A percentile compares a stretch with the other conserved stretches of the same genome.
These are phyloP conservation scores for Salvia miltiorrhiza DNA, from an alignment of 257 asterid species.

Conservation along the genomic window DNA sequence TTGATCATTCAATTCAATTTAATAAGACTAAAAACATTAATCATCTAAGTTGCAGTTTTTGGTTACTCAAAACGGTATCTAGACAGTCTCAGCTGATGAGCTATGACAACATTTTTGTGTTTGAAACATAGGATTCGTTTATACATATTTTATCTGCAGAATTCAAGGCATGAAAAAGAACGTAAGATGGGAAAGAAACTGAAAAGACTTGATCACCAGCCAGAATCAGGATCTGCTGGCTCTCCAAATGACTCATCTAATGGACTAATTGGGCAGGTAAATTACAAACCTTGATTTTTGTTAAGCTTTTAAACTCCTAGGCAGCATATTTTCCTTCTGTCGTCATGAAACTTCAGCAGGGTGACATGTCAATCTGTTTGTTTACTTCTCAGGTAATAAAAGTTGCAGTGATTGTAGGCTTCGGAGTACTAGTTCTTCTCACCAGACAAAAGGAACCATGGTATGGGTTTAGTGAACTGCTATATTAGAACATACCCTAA, in stretches of 20 bases:
- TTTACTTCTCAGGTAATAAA: slow-evolving; percentile 53
- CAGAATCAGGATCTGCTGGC: slow-evolving; percentile 39
- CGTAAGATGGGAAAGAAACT: slow-evolving; percentile 24
- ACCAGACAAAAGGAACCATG: slow-evolving; percentile 76
- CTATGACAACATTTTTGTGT: no score
- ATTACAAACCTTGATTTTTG: not conserved
- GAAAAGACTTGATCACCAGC: slow-evolving; percentile 15
- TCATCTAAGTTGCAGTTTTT: no score
- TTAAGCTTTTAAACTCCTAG: not conserved
- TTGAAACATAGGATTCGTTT: no score
- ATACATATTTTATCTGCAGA: slow-evolving; percentile 26
- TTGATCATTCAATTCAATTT: no score
- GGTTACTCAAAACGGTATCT: no score
- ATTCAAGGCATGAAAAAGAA: slow-evolving; percentile 32
- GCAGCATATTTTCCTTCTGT: not conserved
- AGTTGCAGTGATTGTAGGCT: slow-evolving; percentile 63
- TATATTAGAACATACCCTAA: not conserved
- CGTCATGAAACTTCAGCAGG: not conserved
- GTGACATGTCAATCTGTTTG: not conserved
- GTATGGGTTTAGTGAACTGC: slow-evolving; percentile 7
- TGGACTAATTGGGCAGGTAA: slow-evolving; percentile 68
- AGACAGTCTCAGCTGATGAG: no score
- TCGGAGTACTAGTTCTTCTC: slow-evolving; percentile 72
- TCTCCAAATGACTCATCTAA: slow-evolving; percentile 46
- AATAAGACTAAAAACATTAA: no score